phyloP scores from a whole-genome alignment of 176 grass and related monocot genomes.

The Pharus latifolius region DNA sequence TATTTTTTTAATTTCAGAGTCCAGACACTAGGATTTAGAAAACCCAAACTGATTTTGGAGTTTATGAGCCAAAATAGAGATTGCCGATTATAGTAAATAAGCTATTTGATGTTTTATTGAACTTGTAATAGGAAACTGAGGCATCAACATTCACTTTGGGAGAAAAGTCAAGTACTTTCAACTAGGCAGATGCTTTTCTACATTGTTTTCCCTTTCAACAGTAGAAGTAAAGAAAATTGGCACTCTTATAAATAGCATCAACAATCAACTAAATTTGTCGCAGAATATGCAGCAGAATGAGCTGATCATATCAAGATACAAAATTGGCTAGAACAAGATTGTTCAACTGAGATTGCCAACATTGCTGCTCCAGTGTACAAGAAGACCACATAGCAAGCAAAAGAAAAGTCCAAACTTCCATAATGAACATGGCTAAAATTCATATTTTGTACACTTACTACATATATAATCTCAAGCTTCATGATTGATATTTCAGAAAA shows the following conservation, averaged over 20 bases:
- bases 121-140: too few relatives aligned
- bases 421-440: neutral
- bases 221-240: neutral
- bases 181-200: too few relatives aligned
- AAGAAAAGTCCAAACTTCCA: neutral
- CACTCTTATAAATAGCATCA: neutral
- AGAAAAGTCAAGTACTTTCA: too few relatives aligned
- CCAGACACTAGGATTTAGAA: too few relatives aligned
- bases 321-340: neutral
- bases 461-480: neutral
- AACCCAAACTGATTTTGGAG: neutral
- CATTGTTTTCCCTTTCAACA: neutral
- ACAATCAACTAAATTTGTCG: neutral
- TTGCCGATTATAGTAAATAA: too few relatives aligned
- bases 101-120: neutral
- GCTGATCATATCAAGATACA: neutral
- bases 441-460: neutral
- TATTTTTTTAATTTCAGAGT: too few relatives aligned
- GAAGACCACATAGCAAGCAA: neutral
- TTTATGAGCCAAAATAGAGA: neutral
- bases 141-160: too few relatives aligned
- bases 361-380: neutral
- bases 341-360: neutral
- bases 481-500: neutral
- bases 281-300: neutral